Base-by-base conservation (phyloP, 1,284 basidiomycete genomes). In the Mycosarcoma maydis region DNA sequence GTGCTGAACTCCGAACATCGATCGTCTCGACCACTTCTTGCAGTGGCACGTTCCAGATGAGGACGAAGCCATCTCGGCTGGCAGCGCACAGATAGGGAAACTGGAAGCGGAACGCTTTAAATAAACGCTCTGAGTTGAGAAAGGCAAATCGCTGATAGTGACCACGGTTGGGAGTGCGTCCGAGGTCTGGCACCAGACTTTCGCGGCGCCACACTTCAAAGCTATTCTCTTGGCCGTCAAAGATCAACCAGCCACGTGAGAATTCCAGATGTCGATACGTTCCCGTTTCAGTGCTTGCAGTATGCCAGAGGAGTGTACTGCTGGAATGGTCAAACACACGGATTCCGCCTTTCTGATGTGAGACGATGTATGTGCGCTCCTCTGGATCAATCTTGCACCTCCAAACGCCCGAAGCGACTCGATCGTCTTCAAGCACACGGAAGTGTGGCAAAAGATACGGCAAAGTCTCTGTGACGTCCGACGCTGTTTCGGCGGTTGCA, bases 201-300 rank as follows among this genome's bases (percentile, higher is more conserved):
- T 68, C 74, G 43, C 61, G 69, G 13, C 69, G 68, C 75, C 73
- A 77, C 3, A 78, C 69, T 48, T 75, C 74, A 46, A 78, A 73
- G 47, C 70, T 73, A 10, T 45, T 54, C 17, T 48, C 62, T 3
- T 42, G 48, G 17, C 70, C 55, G 46, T 77, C 71, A 54, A 76
- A 77, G 30, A 77, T 57, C 49, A 78, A 61, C 55, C 57, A 76
- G 40, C 76, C 76, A 10, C 65, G 36, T 5, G 64, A 64, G 42
- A 69, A 78, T 37, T 78, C 76, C 46, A 78, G 68, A 37, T 78
- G 76, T 3, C 75, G 73, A 32, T 19, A 59, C 9, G 54, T 37
- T 17, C 65, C 37, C 5, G 73, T 75, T 13, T 56, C 60, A 2
- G 52, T 49, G 11, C 40, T 42, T 7, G 60, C 43, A 5, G 71